Evolutionary conservation across 257 asterid species (phyloP), one percentile per base, ranked within the genome.

Genomic region (Forsythia suspensa): DNA sequence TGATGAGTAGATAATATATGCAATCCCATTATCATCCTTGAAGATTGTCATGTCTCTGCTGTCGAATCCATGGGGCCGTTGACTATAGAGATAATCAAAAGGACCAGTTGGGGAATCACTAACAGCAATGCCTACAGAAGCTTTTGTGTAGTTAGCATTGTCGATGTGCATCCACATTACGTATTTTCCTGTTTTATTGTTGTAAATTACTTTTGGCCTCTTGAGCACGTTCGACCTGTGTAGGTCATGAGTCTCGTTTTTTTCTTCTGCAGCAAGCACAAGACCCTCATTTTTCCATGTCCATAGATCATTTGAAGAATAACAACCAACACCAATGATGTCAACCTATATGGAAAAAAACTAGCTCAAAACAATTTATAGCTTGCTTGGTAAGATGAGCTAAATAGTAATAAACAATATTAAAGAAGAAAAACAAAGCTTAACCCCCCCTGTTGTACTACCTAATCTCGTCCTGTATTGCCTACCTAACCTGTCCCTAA

Each of bases 81-180:
- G 86, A 57, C 99, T 92, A 65, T 86, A 86, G 73, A 96, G 97
- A 83, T 94, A 96, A 70, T 73, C 20, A 38, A 94, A 96, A 38
- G 98, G 98, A 43, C 99, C 99, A 0, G 87, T 88, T 0, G 99
- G 99, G 76, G 85, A 86, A 79, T 86, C 86, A 36, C 97, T 88
- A 34, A 82, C 61, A 61, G 99, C 98, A 2, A 96, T 89, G 0
- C 99, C 99, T 0, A 85, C 88, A 0, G 97, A 87, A 79, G 99
- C 99, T 84, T 92, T 92, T 34, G 99, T 96, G 88, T 96, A 96
- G 91, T 96, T 94, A 5, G 88, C 74, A 69, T 96, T 95, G 37
- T 96, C 98, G 1, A 96, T 85, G 86, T 94, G 99, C 99, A 94
- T 96, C 99, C 98, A 96, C 99, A 94, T 96, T 46, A 94, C 90